Base-by-base conservation (phyloP, 2,329 filamentous ascomycete genomes). In the Aspergillus sojae region DNA sequence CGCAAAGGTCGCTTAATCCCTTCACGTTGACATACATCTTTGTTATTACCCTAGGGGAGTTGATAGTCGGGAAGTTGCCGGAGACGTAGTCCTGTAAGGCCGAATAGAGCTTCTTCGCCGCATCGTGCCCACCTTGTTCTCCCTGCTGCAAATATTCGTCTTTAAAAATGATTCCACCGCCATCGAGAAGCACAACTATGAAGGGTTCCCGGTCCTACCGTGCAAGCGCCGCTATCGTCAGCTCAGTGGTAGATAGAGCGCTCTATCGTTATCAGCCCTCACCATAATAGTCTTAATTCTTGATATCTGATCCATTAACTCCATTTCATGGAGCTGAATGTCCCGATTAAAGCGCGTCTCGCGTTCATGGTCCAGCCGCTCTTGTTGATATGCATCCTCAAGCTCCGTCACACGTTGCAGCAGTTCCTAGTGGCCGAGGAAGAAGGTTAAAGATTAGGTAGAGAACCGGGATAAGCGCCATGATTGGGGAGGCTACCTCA, bases 21-120 rank as follows among this genome's bases (percentile, higher is more conserved):
- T 80, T 81, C 53, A 85, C 73, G 71, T 87, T 86, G 65, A 83
- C 80, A 72, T 85, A 87, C 62, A 87, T 77, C 64, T 82, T 82
- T 30, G 81, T 81, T 50, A 85, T 77, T 68, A 87, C 78, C 67
- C 83, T 85, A 26, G 79, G 78, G 2, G 76, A 72, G 1, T 78
- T 77, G 46, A 86, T 72, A 55, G 78, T 77, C 1, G 76, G 73
- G 19, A 83, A 73, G 55, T 75, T 75, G 50, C 74, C 63, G 19
- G 79, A 71, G 14, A 85, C 72, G 68, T 83, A 84, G 41, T 78
- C 68, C 46, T 77, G 73, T 39, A 86, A 72, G 5, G 77, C 73
- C 39, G 72, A 71, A 63, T 80, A 78, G n/a, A 88, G 78, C 39
- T 79, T 72, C 43, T 76, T 78, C n/a, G 84, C 85, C 41, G 85